Percentiles rank a stretch among this genome's conserved stretches.
Evolutionary conservation across 352 stramenopile species (phyloP).

Genomic region (Pythium vanterpoolii): DNA sequence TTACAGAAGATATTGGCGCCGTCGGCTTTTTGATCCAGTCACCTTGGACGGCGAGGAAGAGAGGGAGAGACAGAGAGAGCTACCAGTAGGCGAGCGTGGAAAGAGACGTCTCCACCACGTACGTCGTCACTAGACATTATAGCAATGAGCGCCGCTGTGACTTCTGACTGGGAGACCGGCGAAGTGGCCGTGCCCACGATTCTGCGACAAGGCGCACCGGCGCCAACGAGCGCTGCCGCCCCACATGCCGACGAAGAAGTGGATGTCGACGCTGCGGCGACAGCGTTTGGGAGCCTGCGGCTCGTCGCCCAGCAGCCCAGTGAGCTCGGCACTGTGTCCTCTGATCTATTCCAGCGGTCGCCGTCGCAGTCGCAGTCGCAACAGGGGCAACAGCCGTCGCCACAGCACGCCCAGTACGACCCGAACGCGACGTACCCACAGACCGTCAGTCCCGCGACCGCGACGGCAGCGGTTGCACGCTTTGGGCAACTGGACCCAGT

Average conservation of each 20-base stretch:
- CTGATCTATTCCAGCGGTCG: too few species aligned
- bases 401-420: constrained; percentile 25
- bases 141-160: constrained; percentile 16
- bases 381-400: constrained; percentile 11
- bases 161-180: constrained; percentile 20
- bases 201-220: background rate
- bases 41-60: constrained; percentile 10
- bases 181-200: constrained; percentile 7
- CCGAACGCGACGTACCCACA: constrained; percentile 25
- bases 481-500: constrained; percentile 71
- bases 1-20: constrained; percentile 7
- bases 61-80: background rate
- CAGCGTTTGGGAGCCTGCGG: constrained; percentile 35
- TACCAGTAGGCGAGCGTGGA: background rate
- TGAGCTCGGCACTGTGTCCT: too few species aligned
- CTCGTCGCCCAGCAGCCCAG: constrained; percentile 31
- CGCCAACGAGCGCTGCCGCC: too few species aligned
- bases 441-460: constrained; percentile 54
- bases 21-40: constrained; percentile 26
- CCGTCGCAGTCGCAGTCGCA: too few species aligned
- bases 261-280: constrained; percentile 13
- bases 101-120: background rate
- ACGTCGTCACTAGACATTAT: background rate
- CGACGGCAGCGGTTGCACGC: constrained; percentile 37
- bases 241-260: background rate